Conservation (phyloP, 352 stramenopile species). For the Peronospora destructor region DNA sequence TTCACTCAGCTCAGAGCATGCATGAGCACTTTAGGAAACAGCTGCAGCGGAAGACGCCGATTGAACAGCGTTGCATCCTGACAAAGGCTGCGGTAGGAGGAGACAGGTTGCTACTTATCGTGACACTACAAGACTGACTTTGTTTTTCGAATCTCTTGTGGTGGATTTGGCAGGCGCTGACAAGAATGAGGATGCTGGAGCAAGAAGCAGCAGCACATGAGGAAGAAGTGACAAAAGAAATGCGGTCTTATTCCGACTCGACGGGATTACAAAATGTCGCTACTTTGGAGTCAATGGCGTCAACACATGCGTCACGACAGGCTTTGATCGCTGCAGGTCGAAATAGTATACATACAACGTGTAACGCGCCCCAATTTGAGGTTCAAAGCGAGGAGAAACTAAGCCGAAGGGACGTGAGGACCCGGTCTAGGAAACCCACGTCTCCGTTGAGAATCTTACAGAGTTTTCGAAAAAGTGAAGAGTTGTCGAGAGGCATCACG, state of each 20-base stretch:
- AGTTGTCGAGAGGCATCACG: not conserved
- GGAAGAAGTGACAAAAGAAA: not conserved
- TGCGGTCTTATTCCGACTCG: not conserved
- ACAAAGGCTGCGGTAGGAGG: constrained; percentile 22
- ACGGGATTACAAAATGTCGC: constrained; percentile 1
- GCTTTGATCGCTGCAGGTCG: not conserved
- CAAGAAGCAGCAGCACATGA: constrained; percentile 1
- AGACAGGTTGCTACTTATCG: not conserved
- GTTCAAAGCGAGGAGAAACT: constrained; percentile 3
- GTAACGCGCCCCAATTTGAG: not conserved
- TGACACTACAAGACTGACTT: not conserved
- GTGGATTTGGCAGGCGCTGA: constrained; percentile 1
- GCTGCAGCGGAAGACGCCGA: constrained; percentile 30
- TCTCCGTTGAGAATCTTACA: constrained; percentile 13
- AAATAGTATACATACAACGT: not conserved
- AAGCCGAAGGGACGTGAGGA: not conserved
- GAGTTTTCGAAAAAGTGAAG: constrained; percentile 1
- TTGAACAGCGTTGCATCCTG: constrained; percentile 31
- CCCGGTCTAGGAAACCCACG: constrained; percentile 5
- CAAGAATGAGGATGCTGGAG: constrained; percentile 5
- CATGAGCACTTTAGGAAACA: constrained; percentile 46
- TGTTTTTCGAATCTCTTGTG: not conserved
- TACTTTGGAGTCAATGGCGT: not conserved
- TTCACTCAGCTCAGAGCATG: constrained; percentile 41
- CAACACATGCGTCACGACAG: not conserved